These are phyloP conservation scores for Vigna radiata DNA, from an alignment of 306 rosid genomes.

Conservation along the genomic window DNA sequence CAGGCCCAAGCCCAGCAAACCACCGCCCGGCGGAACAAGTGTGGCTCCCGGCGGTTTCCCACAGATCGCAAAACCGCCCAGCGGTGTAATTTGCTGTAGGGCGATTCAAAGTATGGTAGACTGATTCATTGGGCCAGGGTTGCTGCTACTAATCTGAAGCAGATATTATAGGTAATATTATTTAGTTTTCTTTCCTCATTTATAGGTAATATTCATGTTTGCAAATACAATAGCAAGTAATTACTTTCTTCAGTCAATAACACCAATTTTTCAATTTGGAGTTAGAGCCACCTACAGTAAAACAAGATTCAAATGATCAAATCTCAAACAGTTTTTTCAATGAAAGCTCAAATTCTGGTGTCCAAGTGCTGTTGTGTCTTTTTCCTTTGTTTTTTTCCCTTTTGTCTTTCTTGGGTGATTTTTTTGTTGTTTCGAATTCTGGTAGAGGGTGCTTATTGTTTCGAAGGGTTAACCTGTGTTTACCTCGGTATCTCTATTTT, in stretches of 20 bases:
- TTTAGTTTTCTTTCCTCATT: conserved; percentile 18
- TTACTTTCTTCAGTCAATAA: conserved; percentile 34
- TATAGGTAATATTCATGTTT: conserved; percentile 29
- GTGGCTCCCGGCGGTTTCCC: too few species aligned
- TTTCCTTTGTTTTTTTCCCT: neutral
- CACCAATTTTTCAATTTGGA: conserved; percentile 12
- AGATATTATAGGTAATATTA: neutral
- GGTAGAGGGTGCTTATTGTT: neutral
- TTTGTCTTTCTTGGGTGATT: neutral
- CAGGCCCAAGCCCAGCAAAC: too few species aligned
- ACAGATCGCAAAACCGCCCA: too few species aligned
- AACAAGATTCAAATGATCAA: conserved; percentile 47
- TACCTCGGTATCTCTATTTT: neutral
- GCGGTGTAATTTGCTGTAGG: too few species aligned
- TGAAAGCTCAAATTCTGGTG: conserved; percentile 29
- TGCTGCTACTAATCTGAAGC: too few species aligned
- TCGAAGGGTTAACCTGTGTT: conserved; percentile 11
- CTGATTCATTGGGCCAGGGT: too few species aligned
- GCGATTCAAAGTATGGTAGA: too few species aligned
- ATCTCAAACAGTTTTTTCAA: conserved; percentile 33
- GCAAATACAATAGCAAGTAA: conserved; percentile 21
- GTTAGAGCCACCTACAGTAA: conserved; percentile 40
- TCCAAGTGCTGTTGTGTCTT: neutral
- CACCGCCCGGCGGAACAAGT: too few species aligned
- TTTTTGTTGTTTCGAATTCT: conserved; percentile 8